These are phyloP conservation scores for Citrus cavaleriei DNA, from an alignment of 345 rosid species.

Conservation along the genomic window DNA sequence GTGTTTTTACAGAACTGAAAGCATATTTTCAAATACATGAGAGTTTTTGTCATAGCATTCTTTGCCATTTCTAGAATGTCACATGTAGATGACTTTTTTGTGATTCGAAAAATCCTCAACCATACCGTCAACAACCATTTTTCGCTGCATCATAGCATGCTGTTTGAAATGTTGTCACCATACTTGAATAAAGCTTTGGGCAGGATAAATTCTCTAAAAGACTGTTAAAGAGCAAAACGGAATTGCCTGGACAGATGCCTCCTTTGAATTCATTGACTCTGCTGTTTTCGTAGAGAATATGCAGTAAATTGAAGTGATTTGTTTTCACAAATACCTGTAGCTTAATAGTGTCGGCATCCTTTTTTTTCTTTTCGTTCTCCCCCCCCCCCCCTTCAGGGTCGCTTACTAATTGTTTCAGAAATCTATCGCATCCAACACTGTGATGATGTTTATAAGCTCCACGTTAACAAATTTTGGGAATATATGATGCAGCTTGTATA, in stretches of 20 bases:
- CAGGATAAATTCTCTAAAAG: not conserved
- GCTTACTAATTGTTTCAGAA: not conserved
- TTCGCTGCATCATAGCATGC: not conserved
- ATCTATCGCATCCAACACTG: not conserved
- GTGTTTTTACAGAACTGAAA: not conserved
- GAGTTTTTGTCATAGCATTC: not conserved
- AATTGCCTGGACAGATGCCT: not conserved
- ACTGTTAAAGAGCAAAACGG: not conserved
- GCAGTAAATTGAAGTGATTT: not conserved
- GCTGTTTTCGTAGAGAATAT: not conserved
- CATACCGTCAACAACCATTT: not conserved
- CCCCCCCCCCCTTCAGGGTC: too few species aligned
- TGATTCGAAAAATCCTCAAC: not conserved
- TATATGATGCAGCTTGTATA: constrained; percentile 59
- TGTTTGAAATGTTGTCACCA: not conserved
- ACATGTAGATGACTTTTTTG: not conserved
- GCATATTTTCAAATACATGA: not conserved
- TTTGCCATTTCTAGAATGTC: not conserved
- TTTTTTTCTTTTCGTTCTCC: too few species aligned
- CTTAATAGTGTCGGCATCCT: not conserved
- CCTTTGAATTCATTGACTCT: not conserved
- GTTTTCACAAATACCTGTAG: not conserved
- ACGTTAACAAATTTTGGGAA: constrained; percentile 1
- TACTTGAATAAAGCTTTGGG: not conserved
- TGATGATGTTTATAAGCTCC: not conserved